Percentiles rank a stretch among this genome's conserved stretches.
phyloP scores from a whole-genome alignment of 2,329 filamentous ascomycete species.

The Lecanicillium sp. region DNA sequence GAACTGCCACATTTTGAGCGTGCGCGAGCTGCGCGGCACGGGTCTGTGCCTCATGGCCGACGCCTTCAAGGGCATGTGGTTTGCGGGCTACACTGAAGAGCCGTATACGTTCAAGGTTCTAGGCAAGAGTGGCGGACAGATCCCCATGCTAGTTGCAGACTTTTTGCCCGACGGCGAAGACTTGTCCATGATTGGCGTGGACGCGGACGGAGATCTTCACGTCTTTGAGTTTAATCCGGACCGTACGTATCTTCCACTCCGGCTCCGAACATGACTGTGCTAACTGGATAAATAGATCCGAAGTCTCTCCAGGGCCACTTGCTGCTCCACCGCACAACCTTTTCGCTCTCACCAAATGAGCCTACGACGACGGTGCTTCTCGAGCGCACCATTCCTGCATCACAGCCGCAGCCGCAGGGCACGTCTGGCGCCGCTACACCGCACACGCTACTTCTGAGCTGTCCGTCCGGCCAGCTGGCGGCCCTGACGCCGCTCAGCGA shows the following conservation, averaged over 20 bases:
- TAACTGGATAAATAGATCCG: slow-evolving; percentile 56
- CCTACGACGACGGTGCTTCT: slow-evolving; percentile 71
- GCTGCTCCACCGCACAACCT: slow-evolving; percentile 79
- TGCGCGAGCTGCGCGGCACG: slow-evolving; percentile 75
- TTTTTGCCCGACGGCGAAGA: slow-evolving; percentile 82
- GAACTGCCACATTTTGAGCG: slow-evolving; percentile 84
- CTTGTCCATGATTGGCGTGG: slow-evolving; percentile 74
- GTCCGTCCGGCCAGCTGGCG: slow-evolving; percentile 68
- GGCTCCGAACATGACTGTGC: background rate
- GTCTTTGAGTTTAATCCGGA: slow-evolving; percentile 93
- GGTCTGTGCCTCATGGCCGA: slow-evolving; percentile 86
- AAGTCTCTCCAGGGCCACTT: slow-evolving; percentile 87
- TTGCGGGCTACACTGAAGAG: slow-evolving; percentile 92
- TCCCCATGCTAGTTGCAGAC: slow-evolving; percentile 77
- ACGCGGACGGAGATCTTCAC: slow-evolving; percentile 81
- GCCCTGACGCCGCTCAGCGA: slow-evolving; percentile 74
- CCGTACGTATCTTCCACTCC: slow-evolving; percentile 49
- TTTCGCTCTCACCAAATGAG: slow-evolving; percentile 75
- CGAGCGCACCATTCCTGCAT: slow-evolving; percentile 52
- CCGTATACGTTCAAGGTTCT: slow-evolving; percentile 94
- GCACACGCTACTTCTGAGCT: slow-evolving; percentile 61
- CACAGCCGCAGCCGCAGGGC: slow-evolving; percentile 27
- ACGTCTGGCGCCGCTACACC: slow-evolving; percentile 20
- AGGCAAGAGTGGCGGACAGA: slow-evolving; percentile 72
- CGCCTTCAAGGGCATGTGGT: slow-evolving; percentile 90